Evolutionary conservation across 1,284 basidiomycete species (phyloP), one percentile per base, ranked within the genome.

Genomic region (Boletellus deceptivus): DNA sequence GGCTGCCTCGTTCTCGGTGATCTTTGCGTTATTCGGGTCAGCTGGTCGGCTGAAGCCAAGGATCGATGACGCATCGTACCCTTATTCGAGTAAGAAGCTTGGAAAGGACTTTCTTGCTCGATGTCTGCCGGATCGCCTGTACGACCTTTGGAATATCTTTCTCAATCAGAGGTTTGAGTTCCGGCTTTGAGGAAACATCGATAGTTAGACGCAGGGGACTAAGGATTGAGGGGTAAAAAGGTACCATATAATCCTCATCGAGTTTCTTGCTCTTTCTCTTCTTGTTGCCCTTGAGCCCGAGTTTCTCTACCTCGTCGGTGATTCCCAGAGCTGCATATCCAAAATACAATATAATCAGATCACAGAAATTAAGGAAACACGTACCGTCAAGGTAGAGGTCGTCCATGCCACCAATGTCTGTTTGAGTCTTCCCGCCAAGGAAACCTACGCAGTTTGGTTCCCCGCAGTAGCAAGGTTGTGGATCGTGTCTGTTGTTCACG

Each of bases 341-440:
- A 40, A 53, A 49, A 17, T 33, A 49, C 27, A 35, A 14, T 18
- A 17, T 20, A 20, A 20, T 20, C n/a, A 42, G 33, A 42, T 25
- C 14, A 4, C 16, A 24, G 6, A 20, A 2, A 52, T 41, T 11
- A 8, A 44, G 16, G 31, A 43, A 58, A 25, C 2, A 54, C 80
- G 57, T 61, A 93, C 92, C 94, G 63, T 98, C 94, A 37, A 99
- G 82, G 72, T 91, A 94, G 10, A 98, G 77, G 62, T 98, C 93
- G 67, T 97, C 93, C 86, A 99, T 96, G 16, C 87, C 89, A 9
- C 78, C 84, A 18, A 98, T 80, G 67, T 99, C 97, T 1, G 97
- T 99, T 72, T 99, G 97, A 0, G 95, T 99, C 75, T 98, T 99
- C 25, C 97, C 97, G 56, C 97, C 97, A 56, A 99, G 92, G 59